Base-by-base conservation (phyloP, 495 filamentous ascomycete genomes). In the Xylaria cubensis region DNA sequence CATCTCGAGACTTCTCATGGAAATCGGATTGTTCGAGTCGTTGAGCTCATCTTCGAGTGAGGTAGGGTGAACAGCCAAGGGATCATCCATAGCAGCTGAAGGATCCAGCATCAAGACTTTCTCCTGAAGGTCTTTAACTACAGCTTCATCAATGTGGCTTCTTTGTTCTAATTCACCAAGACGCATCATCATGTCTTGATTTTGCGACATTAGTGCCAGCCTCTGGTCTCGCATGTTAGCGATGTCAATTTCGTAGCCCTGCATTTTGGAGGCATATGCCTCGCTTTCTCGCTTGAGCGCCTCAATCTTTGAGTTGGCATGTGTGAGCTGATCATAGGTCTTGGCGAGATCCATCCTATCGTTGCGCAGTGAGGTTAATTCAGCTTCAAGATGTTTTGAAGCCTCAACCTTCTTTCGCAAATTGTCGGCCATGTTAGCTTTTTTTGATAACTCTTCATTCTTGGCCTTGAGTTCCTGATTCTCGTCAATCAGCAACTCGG, bases 331-430 rank as follows among this genome's bases (percentile, higher is more conserved):
- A 67, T 88, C 85, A 65, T 85, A 74, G 34, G 87, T 79, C 59
- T 83, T 82, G 41, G 76, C 69, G 66, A 87, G 84, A 63, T 82
- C 80, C 69, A 74, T 76, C 76, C 81, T 82, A 42, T 83, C 83
- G 9, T 82, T 82, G 71, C 87, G 86, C 55, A 82, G 76, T 29
- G 79, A 74, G 53, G 75, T 79, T 51, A 85, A 77, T 71, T 84
- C 81, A 32, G 74, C 73, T 62, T 80, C 74, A 44, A 80, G 72
- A 64, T 77, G 73, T 70, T 75, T 75, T 58, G 75, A 91, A 44
- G 89, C 87, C 77, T 95, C 88, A 26, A 93, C 82, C 79, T 95
- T 94, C 76, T 92, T 89, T 72, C 90, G 89, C 74, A 91, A 91
- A 70, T 92, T 91, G 69, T 94, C 92, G 0, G 89, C 86, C 19